phyloP scores from a whole-genome alignment of 2,329 filamentous ascomycete species.

The Byssothecium circinans region DNA sequence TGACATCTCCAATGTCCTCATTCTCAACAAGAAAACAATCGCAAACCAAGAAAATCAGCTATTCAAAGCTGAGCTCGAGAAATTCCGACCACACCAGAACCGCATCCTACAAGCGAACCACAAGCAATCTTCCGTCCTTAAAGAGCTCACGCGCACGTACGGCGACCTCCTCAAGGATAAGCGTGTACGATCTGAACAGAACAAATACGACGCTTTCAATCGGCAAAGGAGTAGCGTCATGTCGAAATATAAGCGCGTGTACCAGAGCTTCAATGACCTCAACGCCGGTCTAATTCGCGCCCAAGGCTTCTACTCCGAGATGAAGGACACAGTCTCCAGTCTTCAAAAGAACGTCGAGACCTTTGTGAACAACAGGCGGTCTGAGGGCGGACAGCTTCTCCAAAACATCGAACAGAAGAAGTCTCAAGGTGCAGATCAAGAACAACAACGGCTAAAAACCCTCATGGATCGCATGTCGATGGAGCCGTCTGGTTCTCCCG shows the following conservation, averaged over 20 bases:
- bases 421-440: conserved; percentile 72
- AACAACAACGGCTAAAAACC: conserved; percentile 80
- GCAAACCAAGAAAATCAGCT: conserved; percentile 88
- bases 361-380: conserved; percentile 91
- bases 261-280: conserved; percentile 89
- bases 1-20: conserved; percentile 95
- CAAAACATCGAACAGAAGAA: conserved; percentile 83
- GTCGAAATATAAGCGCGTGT: conserved; percentile 84
- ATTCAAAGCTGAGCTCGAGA: conserved; percentile 96
- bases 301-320: conserved; percentile 91
- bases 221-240: conserved; percentile 79
- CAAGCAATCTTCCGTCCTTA: conserved; percentile 92
- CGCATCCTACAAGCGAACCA: conserved; percentile 90
- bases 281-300: conserved; percentile 83
- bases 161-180: conserved; percentile 90
- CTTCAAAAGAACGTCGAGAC: conserved; percentile 94
- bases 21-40: conserved; percentile 96
- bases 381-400: conserved; percentile 87
- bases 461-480: conserved; percentile 97
- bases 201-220: conserved; percentile 88
- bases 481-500: conserved; percentile 53
- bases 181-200: conserved; percentile 88
- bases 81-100: conserved; percentile 91
- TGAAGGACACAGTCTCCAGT: conserved; percentile 91
- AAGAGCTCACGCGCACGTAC: conserved; percentile 86